Evolutionary conservation across 2,329 filamentous ascomycete species (phyloP), one percentile per base, ranked within the genome.

Genomic region (Magnaporthiopsis rhizophila): DNA sequence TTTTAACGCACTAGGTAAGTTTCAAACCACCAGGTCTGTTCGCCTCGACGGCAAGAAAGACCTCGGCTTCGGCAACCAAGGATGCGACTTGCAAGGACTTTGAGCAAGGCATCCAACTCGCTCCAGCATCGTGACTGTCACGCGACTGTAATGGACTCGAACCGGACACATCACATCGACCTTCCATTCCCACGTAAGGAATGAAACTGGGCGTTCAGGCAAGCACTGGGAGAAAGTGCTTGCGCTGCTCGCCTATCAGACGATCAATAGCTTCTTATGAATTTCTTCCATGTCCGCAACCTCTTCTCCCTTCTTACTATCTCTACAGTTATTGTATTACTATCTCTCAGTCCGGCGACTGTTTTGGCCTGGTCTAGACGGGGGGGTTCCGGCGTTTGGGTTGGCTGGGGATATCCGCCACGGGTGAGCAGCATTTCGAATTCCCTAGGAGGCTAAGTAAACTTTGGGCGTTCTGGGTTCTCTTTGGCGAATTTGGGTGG

Each of bases 301-400:
- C 64, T 67, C 65, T 63, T 65, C 66, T 63, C 61, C 67, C 62
- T 67, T 67, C 62, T 7, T 57, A 12, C 24, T 18, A 28, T 32
- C 21, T 32, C 18, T 15, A 28, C 32, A 28, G 8, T 24, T n/a
- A 34, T n/a, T 8, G 12, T 28, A 45, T 53, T 53, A 24, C 28
- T 32, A 36, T 45, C 28, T 38, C 36, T n/a, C 3, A 8, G n/a
- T 53, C 21, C 21, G n/a, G 18, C 8, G 21, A 21, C 2, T 13
- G 45, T 53, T 53, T 53, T 24, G 38, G n/a, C 18, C 11, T 3
- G 45, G 21, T 53, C 45, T 53, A 53, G 45, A 53, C 21, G n/a
- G 45, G 3, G 3, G 8, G n/a, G 45, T 53, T 24, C 45, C 21
- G 21, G 45, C 21, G 45, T 53, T 53, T 53, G n/a, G 8, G 45